Evolutionary conservation across 2,329 filamentous ascomycete genomes (phyloP).

Genomic region (Chalaropsis ovoidea): DNA sequence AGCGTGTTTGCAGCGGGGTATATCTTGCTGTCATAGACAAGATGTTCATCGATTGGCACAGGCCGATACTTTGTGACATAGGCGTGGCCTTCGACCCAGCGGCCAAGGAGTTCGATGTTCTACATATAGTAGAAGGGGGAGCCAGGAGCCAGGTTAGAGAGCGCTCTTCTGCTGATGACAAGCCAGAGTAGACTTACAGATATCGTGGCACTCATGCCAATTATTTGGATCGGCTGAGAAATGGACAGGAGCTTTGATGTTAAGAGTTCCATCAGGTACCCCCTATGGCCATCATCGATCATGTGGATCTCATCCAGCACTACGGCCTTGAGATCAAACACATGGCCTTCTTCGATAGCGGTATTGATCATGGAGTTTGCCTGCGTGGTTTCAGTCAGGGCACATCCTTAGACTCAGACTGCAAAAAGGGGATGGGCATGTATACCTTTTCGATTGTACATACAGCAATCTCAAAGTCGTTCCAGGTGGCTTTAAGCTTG

Average conservation of each 20-base stretch:
- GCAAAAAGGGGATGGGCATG: neutral
- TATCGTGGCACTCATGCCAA: constrained; percentile 72
- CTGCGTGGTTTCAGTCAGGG: constrained; percentile 34
- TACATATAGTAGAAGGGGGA: constrained; percentile 30
- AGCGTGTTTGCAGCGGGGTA: constrained; percentile 50
- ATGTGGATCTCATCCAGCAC: constrained; percentile 75
- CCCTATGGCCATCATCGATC: constrained; percentile 65
- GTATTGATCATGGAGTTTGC: constrained; percentile 65
- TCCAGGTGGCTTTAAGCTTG: constrained; percentile 56
- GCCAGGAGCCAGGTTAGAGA: neutral
- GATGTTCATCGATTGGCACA: constrained; percentile 63
- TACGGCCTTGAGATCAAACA: constrained; percentile 54
- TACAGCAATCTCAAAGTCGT: constrained; percentile 65
- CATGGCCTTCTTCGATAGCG: constrained; percentile 59
- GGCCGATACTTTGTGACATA: constrained; percentile 65
- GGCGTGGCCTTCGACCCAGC: constrained; percentile 60
- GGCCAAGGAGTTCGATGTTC: constrained; percentile 60
- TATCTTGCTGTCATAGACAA: constrained; percentile 60
- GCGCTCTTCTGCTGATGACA: no score
- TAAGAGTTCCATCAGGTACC: constrained; percentile 65
- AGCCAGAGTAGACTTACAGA: constrained; percentile 42
- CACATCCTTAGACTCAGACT: neutral
- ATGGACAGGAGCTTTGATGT: constrained; percentile 62
- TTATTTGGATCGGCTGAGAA: constrained; percentile 56
- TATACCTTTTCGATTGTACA: constrained; percentile 66